Base-by-base conservation (phyloP, 768 basidiomycete species). In the Termitomyces sp. region DNA sequence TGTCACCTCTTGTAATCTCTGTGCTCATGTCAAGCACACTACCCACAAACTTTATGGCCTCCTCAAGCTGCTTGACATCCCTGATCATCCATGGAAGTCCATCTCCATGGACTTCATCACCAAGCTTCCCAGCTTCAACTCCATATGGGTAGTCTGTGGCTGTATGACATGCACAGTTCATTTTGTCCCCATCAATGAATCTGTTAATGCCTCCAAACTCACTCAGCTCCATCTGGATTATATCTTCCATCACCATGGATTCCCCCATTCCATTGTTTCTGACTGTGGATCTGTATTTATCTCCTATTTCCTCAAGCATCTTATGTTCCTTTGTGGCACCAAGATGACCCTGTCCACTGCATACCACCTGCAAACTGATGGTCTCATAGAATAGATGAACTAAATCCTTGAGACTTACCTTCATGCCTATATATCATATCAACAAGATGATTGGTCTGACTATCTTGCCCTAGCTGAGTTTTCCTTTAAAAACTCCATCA, bases 21-120 rank as follows among this genome's bases (percentile, higher is more conserved):
- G 78, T 60, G 55, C 50, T 24, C 64, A 69, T 4, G 66, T 61
- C 53, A 79, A 81, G 58, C 36, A 64, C 3, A 51, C 62, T 16
- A 67, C 68, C 14, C 74, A 76, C 56, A 64, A 69, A 34, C 74
- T 75, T 8, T 74, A 73, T 56, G 77, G 79, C 0, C 51, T 65
- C 4, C 64, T 78, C 22, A 57, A 73, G 55, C 72, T 72, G 46
- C 66, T 80, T 65, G 62, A 69, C 45, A 69, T 74, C 27, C 75
- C 76, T 0, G 12, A 60, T 2, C 64, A 63, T 20, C 78, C 51
- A 13, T 78, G 76, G 75, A 53, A 66, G 26, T 68, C 71, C 4
- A 71, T 79, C 22, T 68, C 69, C 0, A 77, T 79, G 73, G 76
- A 79, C 48, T 76, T 77, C 59, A 74, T 80, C 22, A 72, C 69